Evolutionary conservation across 192 early-diverging fungal species (phyloP).

Genomic region (Coemansia sp.): DNA sequence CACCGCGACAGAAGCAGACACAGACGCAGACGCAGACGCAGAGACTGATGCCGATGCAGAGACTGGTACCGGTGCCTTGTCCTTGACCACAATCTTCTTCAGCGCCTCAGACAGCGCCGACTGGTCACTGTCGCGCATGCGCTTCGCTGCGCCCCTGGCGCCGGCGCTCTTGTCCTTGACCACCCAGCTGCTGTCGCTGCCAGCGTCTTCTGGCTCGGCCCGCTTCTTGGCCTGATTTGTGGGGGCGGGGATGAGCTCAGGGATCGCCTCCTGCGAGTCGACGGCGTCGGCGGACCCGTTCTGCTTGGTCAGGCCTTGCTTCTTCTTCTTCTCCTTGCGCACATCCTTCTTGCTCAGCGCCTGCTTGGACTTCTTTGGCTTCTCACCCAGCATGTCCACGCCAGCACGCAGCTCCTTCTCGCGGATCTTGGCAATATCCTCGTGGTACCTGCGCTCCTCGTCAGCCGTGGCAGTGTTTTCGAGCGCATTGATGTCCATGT

Average conservation of each 20-base stretch:
- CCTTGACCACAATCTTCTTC: conserved; percentile 19
- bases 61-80: conserved; percentile 1
- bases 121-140: conserved; percentile 4
- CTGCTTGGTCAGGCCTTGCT: conserved; percentile 7
- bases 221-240: too few species aligned
- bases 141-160: not conserved
- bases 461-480: conserved; percentile 29
- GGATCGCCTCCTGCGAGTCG: conserved; percentile 8
- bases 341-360: conserved; percentile 10
- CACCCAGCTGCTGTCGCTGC: conserved; percentile 7
- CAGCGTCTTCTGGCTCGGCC: not conserved
- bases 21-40: not conserved
- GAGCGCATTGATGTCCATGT: conserved; percentile 42
- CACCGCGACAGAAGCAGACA: not conserved
- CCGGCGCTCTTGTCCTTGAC: conserved; percentile 12
- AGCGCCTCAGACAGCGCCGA: conserved; percentile 17
- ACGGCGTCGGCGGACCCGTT: not conserved
- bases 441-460: conserved; percentile 27
- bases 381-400: conserved; percentile 7
- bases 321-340: conserved; percentile 24
- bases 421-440: conserved; percentile 37
- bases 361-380: conserved; percentile 19
- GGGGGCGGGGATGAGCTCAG: conserved; percentile 23
- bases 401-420: conserved; percentile 37
- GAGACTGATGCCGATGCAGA: not conserved